Evolutionary conservation across 1,284 basidiomycete genomes (phyloP), one percentile per base, ranked within the genome.

Genomic region (Meripilus lineatus): DNA sequence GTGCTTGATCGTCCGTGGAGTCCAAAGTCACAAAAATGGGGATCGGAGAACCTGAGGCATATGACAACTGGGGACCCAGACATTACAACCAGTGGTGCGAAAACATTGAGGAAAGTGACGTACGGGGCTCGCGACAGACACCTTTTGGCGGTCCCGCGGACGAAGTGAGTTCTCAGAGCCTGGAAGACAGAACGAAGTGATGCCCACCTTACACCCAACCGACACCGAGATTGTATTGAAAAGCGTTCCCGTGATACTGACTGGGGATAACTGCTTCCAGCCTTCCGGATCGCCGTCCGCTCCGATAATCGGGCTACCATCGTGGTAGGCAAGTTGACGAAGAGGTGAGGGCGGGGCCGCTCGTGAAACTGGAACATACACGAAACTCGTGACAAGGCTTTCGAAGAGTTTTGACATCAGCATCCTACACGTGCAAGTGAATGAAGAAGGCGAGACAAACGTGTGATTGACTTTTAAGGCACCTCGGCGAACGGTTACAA

Each of bases 31-130:
- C 49, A 32, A 65, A 58, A 7, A 81, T 57, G 5, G 76, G 77
- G 15, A 81, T 66, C 0, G 69, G 66, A 4, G 72, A 71, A 14
- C 74, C 74, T 11, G 69, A 55, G 5, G 75, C 67, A 49, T 70
- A 79, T 4, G 61, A 68, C 17, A 76, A 62, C 77, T 80, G 38
- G 22, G 21, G 5, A 43, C 11, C 30, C 20, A 18, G 41, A 32
- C 22, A 26, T n/a, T 21, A 25, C 15, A n/a, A n/a, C n/a, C n/a
- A n/a, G n/a, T n/a, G n/a, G n/a, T n/a, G n/a, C n/a, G n/a, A n/a
- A n/a, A n/a, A n/a, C n/a, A n/a, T n/a, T n/a, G n/a, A n/a, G 5
- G 32, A 33, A 24, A 17, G 17, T 34, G 5, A 17, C 38, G 28
- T 5, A 21, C 10, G 43, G 32, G n/a, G n/a, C n/a, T n/a, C n/a